Percentiles rank a stretch among this genome's conserved stretches.
These are phyloP conservation scores for Nicotiana knightiana DNA, from an alignment of 257 asterid genomes.

Conservation along the genomic window DNA sequence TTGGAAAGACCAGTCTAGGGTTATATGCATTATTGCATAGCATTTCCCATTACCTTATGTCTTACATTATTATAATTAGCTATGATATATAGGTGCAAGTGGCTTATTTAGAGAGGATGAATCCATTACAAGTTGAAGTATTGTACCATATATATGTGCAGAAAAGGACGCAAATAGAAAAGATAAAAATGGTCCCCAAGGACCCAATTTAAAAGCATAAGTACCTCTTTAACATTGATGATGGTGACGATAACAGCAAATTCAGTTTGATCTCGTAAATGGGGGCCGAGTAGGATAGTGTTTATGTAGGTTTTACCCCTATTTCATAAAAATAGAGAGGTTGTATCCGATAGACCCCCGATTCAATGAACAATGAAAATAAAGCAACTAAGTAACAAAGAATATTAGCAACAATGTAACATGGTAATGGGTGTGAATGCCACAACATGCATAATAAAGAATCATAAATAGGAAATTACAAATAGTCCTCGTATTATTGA, in stretches of 20 bases:
- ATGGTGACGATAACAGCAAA: neutral
- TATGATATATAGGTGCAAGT: neutral
- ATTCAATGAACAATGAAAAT: too few species aligned
- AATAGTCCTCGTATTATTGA: too few species aligned
- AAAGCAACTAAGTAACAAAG: too few species aligned
- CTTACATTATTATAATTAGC: neutral
- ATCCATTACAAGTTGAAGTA: neutral
- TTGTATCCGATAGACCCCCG: too few species aligned
- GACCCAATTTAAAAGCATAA: neutral
- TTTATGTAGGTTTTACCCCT: too few species aligned
- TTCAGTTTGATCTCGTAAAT: too few species aligned
- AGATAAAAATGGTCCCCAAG: neutral
- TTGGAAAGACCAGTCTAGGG: neutral
- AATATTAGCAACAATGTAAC: too few species aligned
- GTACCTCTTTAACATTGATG: neutral
- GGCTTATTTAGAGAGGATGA: neutral
- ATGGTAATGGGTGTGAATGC: too few species aligned
- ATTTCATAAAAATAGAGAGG: too few species aligned
- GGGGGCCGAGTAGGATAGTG: too few species aligned
- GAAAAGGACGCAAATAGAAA: neutral
- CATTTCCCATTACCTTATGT: neutral
- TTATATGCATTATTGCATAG: neutral
- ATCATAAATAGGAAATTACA: too few species aligned
- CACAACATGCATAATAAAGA: too few species aligned
- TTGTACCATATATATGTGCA: neutral